phyloP scores from a whole-genome alignment of 164 flowering plant species.

The Stephania japonica region DNA sequence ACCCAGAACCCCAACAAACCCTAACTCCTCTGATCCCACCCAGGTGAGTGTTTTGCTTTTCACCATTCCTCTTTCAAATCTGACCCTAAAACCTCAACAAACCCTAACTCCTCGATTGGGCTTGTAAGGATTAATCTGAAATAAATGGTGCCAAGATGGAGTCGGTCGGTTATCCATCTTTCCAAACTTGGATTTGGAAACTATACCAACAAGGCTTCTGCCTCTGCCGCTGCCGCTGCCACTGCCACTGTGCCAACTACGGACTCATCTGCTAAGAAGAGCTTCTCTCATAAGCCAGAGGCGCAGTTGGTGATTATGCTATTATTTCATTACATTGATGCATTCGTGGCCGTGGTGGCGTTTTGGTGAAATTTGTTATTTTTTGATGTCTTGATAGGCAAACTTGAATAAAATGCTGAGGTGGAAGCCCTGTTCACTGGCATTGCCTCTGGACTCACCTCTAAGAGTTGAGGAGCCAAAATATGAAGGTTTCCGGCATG shows the following conservation, averaged over 20 bases:
- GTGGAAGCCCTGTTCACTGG: slow-evolving; percentile 82
- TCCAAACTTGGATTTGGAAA: background rate
- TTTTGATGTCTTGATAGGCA: slow-evolving; percentile 38
- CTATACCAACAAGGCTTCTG: background rate
- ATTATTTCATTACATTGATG: background rate
- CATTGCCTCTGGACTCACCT: slow-evolving; percentile 69
- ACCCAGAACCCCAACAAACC: too few relatives aligned
- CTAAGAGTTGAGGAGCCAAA: slow-evolving; percentile 78
- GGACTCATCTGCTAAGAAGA: background rate
- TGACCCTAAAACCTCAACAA: too few relatives aligned
- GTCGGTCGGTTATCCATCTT: background rate
- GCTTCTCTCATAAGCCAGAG: background rate
- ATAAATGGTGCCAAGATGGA: slow-evolving; percentile 2
- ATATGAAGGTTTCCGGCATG: slow-evolving; percentile 47
- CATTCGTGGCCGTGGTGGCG: too few relatives aligned
- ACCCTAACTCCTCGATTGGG: too few relatives aligned
- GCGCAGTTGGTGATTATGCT: background rate
- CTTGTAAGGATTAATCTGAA: too few relatives aligned
- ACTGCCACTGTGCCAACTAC: background rate
- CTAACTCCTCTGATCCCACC: too few relatives aligned
- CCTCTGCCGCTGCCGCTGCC: background rate
- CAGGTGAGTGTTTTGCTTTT: too few relatives aligned
- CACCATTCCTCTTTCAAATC: too few relatives aligned
- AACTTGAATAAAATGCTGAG: slow-evolving; percentile 73
- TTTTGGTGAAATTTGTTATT: slow-evolving; percentile 7